Base-by-base conservation (phyloP, 257 asterid species). In the Hygrophila difformis region DNA sequence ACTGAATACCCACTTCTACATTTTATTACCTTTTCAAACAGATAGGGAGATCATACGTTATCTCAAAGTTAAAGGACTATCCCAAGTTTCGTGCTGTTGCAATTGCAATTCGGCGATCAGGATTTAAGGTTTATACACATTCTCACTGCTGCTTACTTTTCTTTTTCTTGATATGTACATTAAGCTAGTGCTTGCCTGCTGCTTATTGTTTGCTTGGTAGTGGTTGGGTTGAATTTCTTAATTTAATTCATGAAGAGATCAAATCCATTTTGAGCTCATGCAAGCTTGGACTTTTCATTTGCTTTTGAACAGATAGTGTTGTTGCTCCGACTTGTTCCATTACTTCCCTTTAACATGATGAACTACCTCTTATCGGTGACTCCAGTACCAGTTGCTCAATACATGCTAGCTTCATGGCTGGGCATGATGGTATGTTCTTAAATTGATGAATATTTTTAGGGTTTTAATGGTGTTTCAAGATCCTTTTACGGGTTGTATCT, bases 331-430 rank as follows among this genome's bases (percentile, higher is more conserved):
- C 92, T 91, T 18, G 95, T 78, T 59, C 99, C 96, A 38, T 62
- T 86, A 50, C 92, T 91, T 60, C 99, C 99, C 19, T 91, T 91
- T 52, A 86, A 82, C 77, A 70, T 91, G 95, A 44, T 91, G 79
- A 91, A 91, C 77, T 91, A 91, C 77, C 93, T 91, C 53, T 75
- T 82, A 61, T 86, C 99, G 0, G 96, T 91, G 36, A 91, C 99
- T 26, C 93, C 99, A 6, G 94, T 91, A 43, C 73, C 99, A 18
- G 26, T 86, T 35, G 68, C 75, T 60, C 82, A 91, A 24, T 91
- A 91, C 71, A 66, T 80, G 76, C 79, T 91, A 36, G 99, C 99
- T 50, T 78, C 99, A 39, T 86, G 99, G 99, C 62, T 91, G 74
- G 99, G 99, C 61, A 91, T 91, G 99, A 80, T 91, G 97, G 99